Evolutionary conservation across 352 stramenopile genomes (phyloP).

Genomic region (Thalassiosira allenii): DNA sequence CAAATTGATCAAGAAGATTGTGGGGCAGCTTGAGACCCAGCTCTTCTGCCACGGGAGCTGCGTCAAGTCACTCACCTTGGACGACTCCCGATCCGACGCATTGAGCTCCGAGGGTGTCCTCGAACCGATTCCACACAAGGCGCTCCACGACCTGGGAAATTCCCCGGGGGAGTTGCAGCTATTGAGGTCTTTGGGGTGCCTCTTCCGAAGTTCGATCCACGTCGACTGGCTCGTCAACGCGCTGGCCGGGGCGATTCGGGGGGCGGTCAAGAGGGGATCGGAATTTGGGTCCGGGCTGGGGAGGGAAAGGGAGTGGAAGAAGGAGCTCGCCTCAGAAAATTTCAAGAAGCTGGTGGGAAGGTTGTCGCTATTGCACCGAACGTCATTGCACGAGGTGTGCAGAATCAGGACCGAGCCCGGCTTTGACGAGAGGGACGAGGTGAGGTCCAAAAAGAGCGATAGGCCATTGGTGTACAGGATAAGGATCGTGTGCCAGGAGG

Average conservation of each 20-base stretch:
- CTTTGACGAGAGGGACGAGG: slow-evolving; percentile 69
- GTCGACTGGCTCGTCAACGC: slow-evolving; percentile 80
- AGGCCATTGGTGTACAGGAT: slow-evolving; percentile 72
- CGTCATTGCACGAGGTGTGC: slow-evolving; percentile 81
- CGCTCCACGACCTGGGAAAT: slow-evolving; percentile 70
- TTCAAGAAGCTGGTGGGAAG: slow-evolving; percentile 72
- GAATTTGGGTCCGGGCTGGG: slow-evolving; percentile 43
- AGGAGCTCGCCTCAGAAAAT: slow-evolving; percentile 61
- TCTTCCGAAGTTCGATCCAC: slow-evolving; percentile 70
- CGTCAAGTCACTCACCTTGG: slow-evolving; percentile 7
- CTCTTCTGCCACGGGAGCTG: slow-evolving; percentile 33
- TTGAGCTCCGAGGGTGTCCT: slow-evolving; percentile 61
- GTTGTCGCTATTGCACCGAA: slow-evolving; percentile 78
- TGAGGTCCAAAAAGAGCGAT: slow-evolving; percentile 13
- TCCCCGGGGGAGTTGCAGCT: slow-evolving; percentile 32
- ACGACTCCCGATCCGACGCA: not conserved
- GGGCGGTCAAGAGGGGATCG: slow-evolving; percentile 66
- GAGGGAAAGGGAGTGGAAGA: slow-evolving; percentile 78
- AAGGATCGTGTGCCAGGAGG: slow-evolving; percentile 86
- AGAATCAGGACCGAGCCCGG: slow-evolving; percentile 69
- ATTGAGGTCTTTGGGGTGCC: slow-evolving; percentile 53
- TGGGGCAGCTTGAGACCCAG: slow-evolving; percentile 40
- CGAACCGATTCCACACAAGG: slow-evolving; percentile 67
- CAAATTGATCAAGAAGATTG: slow-evolving; percentile 58
- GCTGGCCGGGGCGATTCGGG: slow-evolving; percentile 71